phyloP scores from a whole-genome alignment of 306 rosid genomes.

The Cucurbita moschata region DNA sequence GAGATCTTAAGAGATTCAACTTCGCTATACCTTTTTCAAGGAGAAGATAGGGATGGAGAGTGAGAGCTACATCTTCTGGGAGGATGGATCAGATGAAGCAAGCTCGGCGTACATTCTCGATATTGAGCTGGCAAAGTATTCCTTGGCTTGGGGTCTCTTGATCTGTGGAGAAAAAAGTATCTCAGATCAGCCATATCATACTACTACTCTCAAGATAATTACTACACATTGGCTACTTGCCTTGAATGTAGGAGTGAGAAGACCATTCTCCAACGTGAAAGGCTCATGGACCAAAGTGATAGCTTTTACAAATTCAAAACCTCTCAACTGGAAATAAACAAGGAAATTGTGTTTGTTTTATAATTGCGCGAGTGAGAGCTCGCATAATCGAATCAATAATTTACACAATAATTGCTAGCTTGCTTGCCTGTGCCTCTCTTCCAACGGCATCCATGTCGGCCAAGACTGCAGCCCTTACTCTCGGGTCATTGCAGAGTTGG shows the following conservation, averaged over 20 bases:
- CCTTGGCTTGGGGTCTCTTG: conserved; percentile 91
- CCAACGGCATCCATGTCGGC: conserved; percentile 85
- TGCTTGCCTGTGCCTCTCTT: conserved; percentile 69
- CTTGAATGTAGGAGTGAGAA: conserved; percentile 91
- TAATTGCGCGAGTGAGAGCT: background rate
- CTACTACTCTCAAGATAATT: background rate
- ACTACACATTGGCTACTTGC: conserved; percentile 22
- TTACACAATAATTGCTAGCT: background rate
- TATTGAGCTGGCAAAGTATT: conserved; percentile 49
- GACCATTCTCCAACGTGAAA: conserved; percentile 72
- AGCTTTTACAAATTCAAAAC: conserved; percentile 83
- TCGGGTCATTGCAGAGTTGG: conserved; percentile 79
- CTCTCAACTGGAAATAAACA: conserved; percentile 60
- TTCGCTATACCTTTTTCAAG: background rate
- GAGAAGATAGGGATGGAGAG: background rate
- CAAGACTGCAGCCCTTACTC: conserved; percentile 61
- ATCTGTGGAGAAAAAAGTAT: conserved; percentile 23
- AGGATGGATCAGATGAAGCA: conserved; percentile 31
- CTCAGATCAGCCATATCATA: background rate
- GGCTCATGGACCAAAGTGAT: conserved; percentile 63
- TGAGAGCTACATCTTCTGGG: conserved; percentile 19
- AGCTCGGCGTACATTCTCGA: conserved; percentile 71
- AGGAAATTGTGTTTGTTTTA: background rate
- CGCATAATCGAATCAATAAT: background rate
- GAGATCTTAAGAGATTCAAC: background rate